Evolutionary conservation across 257 asterid genomes (phyloP).

Genomic region (Ocimum tenuiflorum): DNA sequence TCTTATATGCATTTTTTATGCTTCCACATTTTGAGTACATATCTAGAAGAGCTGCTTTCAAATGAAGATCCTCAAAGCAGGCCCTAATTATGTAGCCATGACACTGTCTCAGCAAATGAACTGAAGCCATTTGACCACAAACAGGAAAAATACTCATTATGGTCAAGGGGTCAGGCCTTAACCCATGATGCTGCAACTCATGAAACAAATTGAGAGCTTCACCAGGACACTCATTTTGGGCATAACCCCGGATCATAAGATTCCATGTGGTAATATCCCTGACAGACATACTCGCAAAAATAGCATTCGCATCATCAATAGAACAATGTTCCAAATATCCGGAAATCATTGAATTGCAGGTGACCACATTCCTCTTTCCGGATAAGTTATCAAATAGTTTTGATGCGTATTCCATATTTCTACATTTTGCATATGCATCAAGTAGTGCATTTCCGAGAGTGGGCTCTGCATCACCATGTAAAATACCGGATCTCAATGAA

Average conservation of each 20-base stretch:
- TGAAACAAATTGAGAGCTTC: slow-evolving; percentile 50
- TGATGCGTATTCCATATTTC: slow-evolving; percentile 46
- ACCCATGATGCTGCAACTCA: slow-evolving; percentile 41
- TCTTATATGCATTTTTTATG: slow-evolving; percentile 45
- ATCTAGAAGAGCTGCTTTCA: slow-evolving; percentile 57
- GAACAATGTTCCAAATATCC: slow-evolving; percentile 43
- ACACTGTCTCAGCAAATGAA: slow-evolving; percentile 61
- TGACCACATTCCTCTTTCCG: slow-evolving; percentile 44
- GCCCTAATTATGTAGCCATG: slow-evolving; percentile 52
- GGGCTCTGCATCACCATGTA: slow-evolving; percentile 36
- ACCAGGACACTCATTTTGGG: slow-evolving; percentile 43
- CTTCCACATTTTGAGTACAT: slow-evolving; percentile 72
- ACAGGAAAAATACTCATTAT: slow-evolving; percentile 60
- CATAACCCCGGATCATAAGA: slow-evolving; percentile 59
- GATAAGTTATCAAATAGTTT: slow-evolving; percentile 42
- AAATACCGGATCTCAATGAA: slow-evolving; percentile 39
- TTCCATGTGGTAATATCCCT: slow-evolving; percentile 68
- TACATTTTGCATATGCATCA: slow-evolving; percentile 77
- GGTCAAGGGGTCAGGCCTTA: slow-evolving; percentile 59
- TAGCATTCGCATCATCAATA: slow-evolving; percentile 34
- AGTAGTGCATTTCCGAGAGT: slow-evolving; percentile 58
- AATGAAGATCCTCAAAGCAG: slow-evolving; percentile 46
- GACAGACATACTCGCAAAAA: slow-evolving; percentile 49
- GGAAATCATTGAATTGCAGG: slow-evolving; percentile 63
- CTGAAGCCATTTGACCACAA: slow-evolving; percentile 64